Evolutionary conservation across 164 flowering plant genomes (phyloP), one percentile per base, ranked within the genome.

Genomic region (Chimonanthus praecox): DNA sequence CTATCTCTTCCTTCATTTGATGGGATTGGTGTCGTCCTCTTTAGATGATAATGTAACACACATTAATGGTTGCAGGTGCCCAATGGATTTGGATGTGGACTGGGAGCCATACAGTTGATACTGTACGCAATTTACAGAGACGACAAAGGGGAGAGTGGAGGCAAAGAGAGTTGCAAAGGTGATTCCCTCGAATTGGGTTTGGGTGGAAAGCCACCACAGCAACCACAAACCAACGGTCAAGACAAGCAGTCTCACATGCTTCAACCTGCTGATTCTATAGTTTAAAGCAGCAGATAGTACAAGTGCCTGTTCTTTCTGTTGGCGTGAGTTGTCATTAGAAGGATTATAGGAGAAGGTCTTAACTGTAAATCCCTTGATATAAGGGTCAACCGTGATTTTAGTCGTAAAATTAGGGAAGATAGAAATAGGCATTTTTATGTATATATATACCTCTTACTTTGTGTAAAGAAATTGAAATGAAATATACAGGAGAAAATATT

Each of bases 61-160:
- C 5, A 47, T 11, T 20, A 46, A n/a, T 68, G 0, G 6, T 67
- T 73, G 54, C 88, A 92, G 96, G 83, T 94, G 33, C 94, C 96
- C 0, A 94, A 92, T 75, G 97, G 98, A 0, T 82, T 92, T 58
- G 97, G 97, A 8, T 78, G 89, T 60, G 91, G 79, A 7, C 79
- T 94, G 8, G 97, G 97, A 13, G 75, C 90, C 20, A 21, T 88
- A 72, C 97, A 94, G 83, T 76, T 94, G 81, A 87, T 94, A 7
- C 63, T 94, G 67, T 94, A 94, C 75, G 85, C 92, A 63, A 88
- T 90, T 43, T 94, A 94, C 69, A 70, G 70, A 62, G 60, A 70
- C 45, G 45, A 18, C 43, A 67, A 58, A n/a, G 62, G 69, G 47
- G 70, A 16, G 10, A 10, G 4, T 4, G 60, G n/a, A 54, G 16